phyloP scores from a whole-genome alignment of 768 basidiomycete species.

The Boletus rubropictus region DNA sequence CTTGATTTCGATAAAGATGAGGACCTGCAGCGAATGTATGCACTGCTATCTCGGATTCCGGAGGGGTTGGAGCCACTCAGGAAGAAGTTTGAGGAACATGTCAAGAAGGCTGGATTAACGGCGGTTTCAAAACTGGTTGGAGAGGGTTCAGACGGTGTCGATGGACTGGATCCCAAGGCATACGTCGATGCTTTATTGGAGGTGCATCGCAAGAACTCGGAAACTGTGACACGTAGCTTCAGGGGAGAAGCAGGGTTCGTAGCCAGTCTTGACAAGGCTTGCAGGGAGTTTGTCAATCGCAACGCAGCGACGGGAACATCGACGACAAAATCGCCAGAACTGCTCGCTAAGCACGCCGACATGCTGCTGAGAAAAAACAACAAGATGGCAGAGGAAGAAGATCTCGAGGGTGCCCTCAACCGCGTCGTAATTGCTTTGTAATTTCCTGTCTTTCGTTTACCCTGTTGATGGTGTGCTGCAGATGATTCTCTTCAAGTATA shows the following conservation, averaged over 20 bases:
- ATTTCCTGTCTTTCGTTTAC: not conserved
- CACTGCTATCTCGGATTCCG: constrained; percentile 82
- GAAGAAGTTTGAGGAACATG: constrained; percentile 91
- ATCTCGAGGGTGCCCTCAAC: constrained; percentile 83
- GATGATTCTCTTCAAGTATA: constrained; percentile 98
- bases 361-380: constrained; percentile 88
- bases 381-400: constrained; percentile 88
- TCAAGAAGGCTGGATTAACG: constrained; percentile 81
- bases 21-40: constrained; percentile 93
- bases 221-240: constrained; percentile 85
- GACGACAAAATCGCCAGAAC: constrained; percentile 80
- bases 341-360: constrained; percentile 90
- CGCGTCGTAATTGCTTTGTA: constrained; percentile 61
- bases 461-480: constrained; percentile 30
- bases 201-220: constrained; percentile 87
- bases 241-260: constrained; percentile 91
- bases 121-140: constrained; percentile 69
- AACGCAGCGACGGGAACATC: constrained; percentile 87
- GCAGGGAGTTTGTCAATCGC: constrained; percentile 89
- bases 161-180: constrained; percentile 80
- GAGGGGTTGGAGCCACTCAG: constrained; percentile 87
- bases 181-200: constrained; percentile 91
- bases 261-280: constrained; percentile 90
- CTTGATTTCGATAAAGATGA: constrained; percentile 93
- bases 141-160: constrained; percentile 47